These are phyloP conservation scores for Talaromyces sp. DNA, from an alignment of 2,329 filamentous ascomycete genomes.

Conservation along the genomic window DNA sequence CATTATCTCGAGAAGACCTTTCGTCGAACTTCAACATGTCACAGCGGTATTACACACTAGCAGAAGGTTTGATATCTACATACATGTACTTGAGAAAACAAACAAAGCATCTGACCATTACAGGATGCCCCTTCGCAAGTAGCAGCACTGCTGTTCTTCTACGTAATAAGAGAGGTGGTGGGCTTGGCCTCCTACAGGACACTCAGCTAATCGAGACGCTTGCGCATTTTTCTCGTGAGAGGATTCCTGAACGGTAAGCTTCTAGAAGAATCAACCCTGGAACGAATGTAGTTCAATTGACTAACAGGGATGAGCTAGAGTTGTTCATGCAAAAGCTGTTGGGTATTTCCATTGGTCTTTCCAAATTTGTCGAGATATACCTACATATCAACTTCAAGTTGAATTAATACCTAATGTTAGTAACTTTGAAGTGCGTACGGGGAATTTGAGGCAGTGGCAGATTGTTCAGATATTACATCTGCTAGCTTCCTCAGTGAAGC, in stretches of 20 bases:
- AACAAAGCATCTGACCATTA: background rate
- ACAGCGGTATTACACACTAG: background rate
- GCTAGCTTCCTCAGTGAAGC: conserved; percentile 57
- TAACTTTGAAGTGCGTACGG: conserved; percentile 52
- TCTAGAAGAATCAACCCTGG: too few relatives aligned
- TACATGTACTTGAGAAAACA: background rate
- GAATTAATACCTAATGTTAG: too few relatives aligned
- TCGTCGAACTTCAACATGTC: background rate
- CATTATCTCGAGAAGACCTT: too few relatives aligned
- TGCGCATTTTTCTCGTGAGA: conserved; percentile 62
- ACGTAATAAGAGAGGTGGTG: conserved; percentile 24
- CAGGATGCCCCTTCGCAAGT: conserved; percentile 27
- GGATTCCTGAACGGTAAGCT: conserved; percentile 45
- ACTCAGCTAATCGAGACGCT: conserved; percentile 62
- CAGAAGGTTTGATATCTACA: background rate
- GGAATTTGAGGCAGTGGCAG: conserved; percentile 63
- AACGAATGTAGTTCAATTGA: too few relatives aligned
- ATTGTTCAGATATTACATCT: conserved; percentile 59
- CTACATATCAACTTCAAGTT: too few relatives aligned
- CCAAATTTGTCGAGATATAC: background rate
- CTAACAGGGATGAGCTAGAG: background rate
- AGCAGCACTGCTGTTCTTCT: conserved; percentile 20
- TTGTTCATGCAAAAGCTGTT: conserved; percentile 15
- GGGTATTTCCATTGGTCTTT: conserved; percentile 16
- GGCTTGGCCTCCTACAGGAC: conserved; percentile 55